These are phyloP conservation scores for Talaromyces sp. DNA, from an alignment of 2,329 filamentous ascomycete genomes.

Conservation along the genomic window DNA sequence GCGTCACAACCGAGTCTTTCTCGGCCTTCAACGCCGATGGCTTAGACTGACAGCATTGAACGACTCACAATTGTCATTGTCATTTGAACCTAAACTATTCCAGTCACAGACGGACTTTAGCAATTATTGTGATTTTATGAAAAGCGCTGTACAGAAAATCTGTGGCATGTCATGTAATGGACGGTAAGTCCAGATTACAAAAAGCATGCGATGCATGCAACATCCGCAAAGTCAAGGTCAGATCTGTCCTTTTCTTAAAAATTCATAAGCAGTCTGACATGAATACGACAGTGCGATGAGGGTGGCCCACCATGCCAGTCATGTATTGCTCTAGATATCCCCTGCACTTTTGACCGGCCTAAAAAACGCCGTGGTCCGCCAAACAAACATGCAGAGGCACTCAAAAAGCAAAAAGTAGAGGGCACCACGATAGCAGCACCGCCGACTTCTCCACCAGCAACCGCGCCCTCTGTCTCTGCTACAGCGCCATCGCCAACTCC, in stretches of 20 bases:
- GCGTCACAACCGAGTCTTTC: conserved; percentile 10
- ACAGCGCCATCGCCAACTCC: not conserved
- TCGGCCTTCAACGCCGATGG: conserved; percentile 14
- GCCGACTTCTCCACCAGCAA: not conserved
- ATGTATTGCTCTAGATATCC: conserved; percentile 62
- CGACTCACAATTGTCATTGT: not conserved
- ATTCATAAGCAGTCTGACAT: not conserved
- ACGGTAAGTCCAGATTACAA: conserved; percentile 42
- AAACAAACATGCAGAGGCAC: conserved; percentile 63
- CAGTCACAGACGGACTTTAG: not conserved
- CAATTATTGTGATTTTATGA: not conserved
- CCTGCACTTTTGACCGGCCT: conserved; percentile 64
- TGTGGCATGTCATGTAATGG: conserved; percentile 25
- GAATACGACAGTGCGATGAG: conserved; percentile 56
- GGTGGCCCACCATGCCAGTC: conserved; percentile 64
- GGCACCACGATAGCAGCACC: not conserved
- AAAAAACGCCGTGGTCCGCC: conserved; percentile 63
- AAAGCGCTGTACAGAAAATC: not conserved
- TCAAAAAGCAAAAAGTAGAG: conserved; percentile 58
- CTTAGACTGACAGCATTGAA: not conserved
- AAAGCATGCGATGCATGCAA: conserved; percentile 55
- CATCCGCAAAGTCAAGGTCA: conserved; percentile 53
- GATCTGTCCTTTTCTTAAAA: conserved; percentile 15
- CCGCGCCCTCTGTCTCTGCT: not conserved
- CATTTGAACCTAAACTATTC: not conserved